These are phyloP conservation scores for Apiotrichum gracile DNA, from an alignment of 1,284 basidiomycete genomes.

Conservation along the genomic window DNA sequence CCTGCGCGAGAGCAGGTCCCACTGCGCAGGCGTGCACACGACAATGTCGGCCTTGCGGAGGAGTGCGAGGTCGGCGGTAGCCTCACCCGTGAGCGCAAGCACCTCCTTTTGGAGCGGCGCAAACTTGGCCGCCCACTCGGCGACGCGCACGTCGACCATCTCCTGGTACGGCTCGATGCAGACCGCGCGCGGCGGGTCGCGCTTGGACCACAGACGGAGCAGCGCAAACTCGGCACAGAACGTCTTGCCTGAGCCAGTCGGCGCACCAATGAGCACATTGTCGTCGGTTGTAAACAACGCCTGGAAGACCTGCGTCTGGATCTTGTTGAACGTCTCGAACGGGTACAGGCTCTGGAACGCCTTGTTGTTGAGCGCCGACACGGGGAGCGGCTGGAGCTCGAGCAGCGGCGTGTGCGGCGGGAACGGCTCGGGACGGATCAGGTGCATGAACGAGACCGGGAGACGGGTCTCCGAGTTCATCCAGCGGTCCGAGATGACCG, in stretches of 20 bases:
- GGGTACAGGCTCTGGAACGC: conserved; percentile 83
- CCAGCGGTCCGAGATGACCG: conserved; percentile 92
- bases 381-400: conserved; percentile 83
- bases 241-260: conserved; percentile 94
- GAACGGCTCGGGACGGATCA: conserved; percentile 96
- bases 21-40: conserved; percentile 85
- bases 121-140: conserved; percentile 87
- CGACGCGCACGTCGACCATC: conserved; percentile 86
- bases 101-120: conserved; percentile 79
- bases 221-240: conserved; percentile 96
- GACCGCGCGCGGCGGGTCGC: conserved; percentile 76
- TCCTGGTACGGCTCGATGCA: conserved; percentile 96
- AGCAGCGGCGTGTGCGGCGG: conserved; percentile 86
- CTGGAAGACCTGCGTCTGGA: conserved; percentile 98
- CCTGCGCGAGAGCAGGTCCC: conserved; percentile 92
- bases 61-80: conserved; percentile 83
- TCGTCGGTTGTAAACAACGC: conserved; percentile 94
- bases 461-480: conserved; percentile 88
- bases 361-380: conserved; percentile 84
- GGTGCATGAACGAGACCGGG: conserved; percentile 95
- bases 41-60: conserved; percentile 87
- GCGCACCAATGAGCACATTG: conserved; percentile 91
- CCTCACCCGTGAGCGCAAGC: conserved; percentile 87
- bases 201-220: conserved; percentile 82
- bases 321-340: conserved; percentile 90